Percentiles rank a stretch among this genome's conserved stretches.
Conservation (phyloP, 768 basidiomycete species). For the Tricholoma flavovirens region DNA sequence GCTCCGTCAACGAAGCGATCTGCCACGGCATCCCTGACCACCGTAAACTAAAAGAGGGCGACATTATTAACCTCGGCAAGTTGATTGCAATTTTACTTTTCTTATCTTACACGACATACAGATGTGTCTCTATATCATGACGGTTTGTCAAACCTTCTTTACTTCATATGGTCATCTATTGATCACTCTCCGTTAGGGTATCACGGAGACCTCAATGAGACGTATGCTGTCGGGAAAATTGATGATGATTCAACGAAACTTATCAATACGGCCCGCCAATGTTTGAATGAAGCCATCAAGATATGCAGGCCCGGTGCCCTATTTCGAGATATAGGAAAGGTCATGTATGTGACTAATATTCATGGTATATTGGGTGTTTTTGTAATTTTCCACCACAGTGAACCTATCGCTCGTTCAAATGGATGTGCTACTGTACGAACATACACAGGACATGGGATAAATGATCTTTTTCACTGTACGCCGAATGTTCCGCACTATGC, state of each 20-base stretch:
- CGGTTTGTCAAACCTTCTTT: slow-evolving; percentile 35
- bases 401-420: slow-evolving; percentile 76
- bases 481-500: slow-evolving; percentile 95
- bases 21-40: slow-evolving; percentile 97
- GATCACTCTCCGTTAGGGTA: slow-evolving; percentile 45
- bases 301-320: slow-evolving; percentile 91
- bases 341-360: slow-evolving; percentile 53
- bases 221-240: slow-evolving; percentile 83
- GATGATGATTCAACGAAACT: slow-evolving; percentile 81
- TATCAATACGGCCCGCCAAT: slow-evolving; percentile 76
- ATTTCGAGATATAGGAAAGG: slow-evolving; percentile 83
- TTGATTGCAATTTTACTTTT: slow-evolving; percentile 6
- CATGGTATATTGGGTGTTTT: background rate
- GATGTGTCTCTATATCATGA: slow-evolving; percentile 79
- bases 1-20: slow-evolving; percentile 91
- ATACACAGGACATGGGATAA: slow-evolving; percentile 89
- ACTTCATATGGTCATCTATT: background rate
- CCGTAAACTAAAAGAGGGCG: slow-evolving; percentile 79
- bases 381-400: slow-evolving; percentile 37
- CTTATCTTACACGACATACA: slow-evolving; percentile 21
- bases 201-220: slow-evolving; percentile 91
- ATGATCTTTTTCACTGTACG: slow-evolving; percentile 75
- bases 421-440: slow-evolving; percentile 89
- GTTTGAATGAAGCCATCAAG: slow-evolving; percentile 85
- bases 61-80: slow-evolving; percentile 91